Conservation (phyloP, 163 green algal genomes). For the Chlamydomonas reinhardtii region DNA sequence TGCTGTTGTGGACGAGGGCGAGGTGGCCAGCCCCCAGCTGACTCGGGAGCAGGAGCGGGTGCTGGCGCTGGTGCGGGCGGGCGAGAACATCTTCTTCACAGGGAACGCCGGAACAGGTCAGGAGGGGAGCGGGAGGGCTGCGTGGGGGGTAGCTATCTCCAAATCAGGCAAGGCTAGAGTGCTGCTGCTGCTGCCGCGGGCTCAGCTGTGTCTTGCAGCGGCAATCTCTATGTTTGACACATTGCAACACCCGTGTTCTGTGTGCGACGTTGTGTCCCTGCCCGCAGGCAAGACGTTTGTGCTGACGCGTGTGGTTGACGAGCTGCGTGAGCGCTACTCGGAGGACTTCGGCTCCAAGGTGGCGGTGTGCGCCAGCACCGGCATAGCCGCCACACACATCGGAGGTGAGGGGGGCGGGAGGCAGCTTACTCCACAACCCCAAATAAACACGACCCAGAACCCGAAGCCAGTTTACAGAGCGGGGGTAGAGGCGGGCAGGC, state of each 20-base stretch:
- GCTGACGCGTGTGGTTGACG: constrained; percentile 70
- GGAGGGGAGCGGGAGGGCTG: background rate
- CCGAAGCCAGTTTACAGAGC: too few species aligned
- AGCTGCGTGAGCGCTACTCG: constrained; percentile 64
- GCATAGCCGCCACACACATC: constrained; percentile 86
- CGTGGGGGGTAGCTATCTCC: too few species aligned
- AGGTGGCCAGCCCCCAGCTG: constrained; percentile 52
- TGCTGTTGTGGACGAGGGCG: constrained; percentile 15
- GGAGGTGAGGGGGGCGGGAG: constrained; percentile 41
- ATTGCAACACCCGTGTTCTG: too few species aligned
- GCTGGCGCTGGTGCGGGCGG: constrained; percentile 60
- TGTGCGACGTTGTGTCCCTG: too few species aligned
- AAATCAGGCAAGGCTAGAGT: too few species aligned
- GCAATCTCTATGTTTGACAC: too few species aligned
- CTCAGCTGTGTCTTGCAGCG: too few species aligned
- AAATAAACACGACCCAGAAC: too few species aligned
- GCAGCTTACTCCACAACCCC: too few species aligned
- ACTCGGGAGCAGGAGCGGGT: constrained; percentile 66
- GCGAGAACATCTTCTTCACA: constrained; percentile 84
- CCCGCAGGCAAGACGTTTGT: constrained; percentile 82
- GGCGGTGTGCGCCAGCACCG: constrained; percentile 75
- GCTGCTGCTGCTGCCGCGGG: too few species aligned
- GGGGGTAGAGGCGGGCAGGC: too few species aligned
- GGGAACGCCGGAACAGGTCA: constrained; percentile 68
- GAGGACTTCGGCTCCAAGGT: constrained; percentile 62